Evolutionary conservation across 164 flowering plant species (phyloP).

Genomic region (Umbellularia californica): DNA sequence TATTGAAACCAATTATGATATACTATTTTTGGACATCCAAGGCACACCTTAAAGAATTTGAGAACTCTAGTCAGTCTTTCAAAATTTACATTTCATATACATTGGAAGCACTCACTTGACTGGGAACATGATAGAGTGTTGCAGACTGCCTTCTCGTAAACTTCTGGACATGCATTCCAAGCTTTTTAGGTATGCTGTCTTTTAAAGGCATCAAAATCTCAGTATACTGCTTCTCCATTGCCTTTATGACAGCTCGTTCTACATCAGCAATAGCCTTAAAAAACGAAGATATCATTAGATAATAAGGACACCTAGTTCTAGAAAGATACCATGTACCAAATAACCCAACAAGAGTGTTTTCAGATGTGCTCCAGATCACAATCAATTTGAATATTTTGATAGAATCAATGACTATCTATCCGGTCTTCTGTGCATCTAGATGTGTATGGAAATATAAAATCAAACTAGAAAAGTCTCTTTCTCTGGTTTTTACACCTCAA

Average conservation of each 20-base stretch:
- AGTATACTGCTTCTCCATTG: slow-evolving; percentile 78
- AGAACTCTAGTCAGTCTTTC: neutral
- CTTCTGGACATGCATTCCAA: slow-evolving; percentile 86
- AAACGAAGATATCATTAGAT: slow-evolving; percentile 6
- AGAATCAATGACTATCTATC: neutral
- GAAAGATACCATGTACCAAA: neutral
- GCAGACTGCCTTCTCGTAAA: slow-evolving; percentile 79
- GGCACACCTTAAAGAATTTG: neutral
- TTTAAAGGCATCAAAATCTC: slow-evolving; percentile 82
- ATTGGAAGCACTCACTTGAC: slow-evolving; percentile 45
- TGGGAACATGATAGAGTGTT: slow-evolving; percentile 62
- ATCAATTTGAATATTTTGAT: neutral
- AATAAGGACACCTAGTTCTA: neutral
- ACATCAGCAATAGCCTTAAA: slow-evolving; percentile 71
- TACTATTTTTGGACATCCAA: neutral
- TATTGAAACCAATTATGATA: neutral
- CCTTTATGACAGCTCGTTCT: slow-evolving; percentile 75
- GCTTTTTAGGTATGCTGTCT: slow-evolving; percentile 83
- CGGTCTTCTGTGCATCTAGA: neutral
- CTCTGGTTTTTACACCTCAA: neutral
- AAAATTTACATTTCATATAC: neutral
- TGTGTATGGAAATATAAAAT: neutral
- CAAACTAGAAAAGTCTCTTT: neutral
- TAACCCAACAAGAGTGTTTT: neutral
- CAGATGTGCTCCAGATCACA: neutral